Conservation (phyloP, 1,284 basidiomycete species). For the Ustanciosporium gigantosporum region DNA sequence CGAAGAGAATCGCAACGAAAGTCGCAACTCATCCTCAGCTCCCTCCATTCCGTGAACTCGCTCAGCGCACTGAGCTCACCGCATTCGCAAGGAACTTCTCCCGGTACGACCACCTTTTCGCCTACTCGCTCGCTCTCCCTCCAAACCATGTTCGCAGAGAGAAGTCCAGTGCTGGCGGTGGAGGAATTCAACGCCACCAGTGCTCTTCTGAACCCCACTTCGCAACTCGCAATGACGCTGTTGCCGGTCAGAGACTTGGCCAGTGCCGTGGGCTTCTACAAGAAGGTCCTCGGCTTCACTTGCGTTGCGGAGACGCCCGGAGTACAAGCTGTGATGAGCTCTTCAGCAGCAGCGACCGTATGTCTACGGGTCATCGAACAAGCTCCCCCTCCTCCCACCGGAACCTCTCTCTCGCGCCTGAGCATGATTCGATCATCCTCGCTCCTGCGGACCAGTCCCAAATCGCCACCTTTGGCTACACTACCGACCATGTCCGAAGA, state of each 20-base stretch:
- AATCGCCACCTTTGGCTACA: constrained; percentile 1
- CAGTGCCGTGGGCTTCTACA: constrained; percentile 21
- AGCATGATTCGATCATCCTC: constrained; percentile 2
- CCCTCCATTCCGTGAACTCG: too few relatives aligned
- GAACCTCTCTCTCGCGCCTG: constrained; percentile 1
- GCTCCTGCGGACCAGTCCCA: neutral
- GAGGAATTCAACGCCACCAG: constrained; percentile 10
- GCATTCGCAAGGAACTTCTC: constrained; percentile 2
- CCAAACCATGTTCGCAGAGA: too few relatives aligned
- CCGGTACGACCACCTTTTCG: constrained; percentile 1
- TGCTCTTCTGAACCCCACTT: constrained; percentile 1
- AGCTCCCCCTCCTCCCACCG: constrained; percentile 9
- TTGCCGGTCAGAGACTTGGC: constrained; percentile 22
- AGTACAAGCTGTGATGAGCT: constrained; percentile 24
- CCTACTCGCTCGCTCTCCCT: too few relatives aligned
- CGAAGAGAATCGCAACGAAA: constrained; percentile 24
- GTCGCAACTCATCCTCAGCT: constrained; percentile 9
- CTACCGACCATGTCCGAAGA: constrained; percentile 12
- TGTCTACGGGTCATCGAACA: constrained; percentile 20
- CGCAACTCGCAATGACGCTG: constrained; percentile 14
- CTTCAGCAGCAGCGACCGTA: constrained; percentile 8
- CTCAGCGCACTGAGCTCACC: neutral
- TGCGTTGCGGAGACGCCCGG: constrained; percentile 13
- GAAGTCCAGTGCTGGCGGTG: too few relatives aligned
- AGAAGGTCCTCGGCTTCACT: constrained; percentile 19